These are phyloP conservation scores for Cladochytrium replicatum DNA, from an alignment of 192 early-diverging fungal species.

Conservation along the genomic window DNA sequence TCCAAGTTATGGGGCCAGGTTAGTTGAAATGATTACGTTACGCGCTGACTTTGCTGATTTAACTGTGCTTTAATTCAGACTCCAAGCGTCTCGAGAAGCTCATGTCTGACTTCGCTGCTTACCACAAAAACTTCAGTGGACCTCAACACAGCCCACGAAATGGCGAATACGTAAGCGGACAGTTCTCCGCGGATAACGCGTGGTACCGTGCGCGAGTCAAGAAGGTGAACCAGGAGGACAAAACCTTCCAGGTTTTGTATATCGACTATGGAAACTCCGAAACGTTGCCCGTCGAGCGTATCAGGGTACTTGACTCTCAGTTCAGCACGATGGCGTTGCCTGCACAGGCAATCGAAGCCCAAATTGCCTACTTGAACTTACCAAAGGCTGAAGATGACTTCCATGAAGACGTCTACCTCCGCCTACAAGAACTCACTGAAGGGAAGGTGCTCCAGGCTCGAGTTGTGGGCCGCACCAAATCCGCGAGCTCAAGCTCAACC, in stretches of 20 bases:
- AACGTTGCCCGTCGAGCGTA: conserved; percentile 51
- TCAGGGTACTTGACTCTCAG: conserved; percentile 64
- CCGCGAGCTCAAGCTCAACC: conserved; percentile 6
- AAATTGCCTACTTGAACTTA: conserved; percentile 69
- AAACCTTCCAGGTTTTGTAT: conserved; percentile 68
- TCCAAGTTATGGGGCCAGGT: conserved; percentile 71
- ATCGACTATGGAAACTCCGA: conserved; percentile 96
- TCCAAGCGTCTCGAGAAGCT: conserved; percentile 57
- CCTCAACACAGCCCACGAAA: conserved; percentile 54
- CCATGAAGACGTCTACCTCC: conserved; percentile 59
- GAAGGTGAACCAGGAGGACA: conserved; percentile 44
- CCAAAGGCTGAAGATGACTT: conserved; percentile 61
- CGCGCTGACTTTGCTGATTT: conserved; percentile 48
- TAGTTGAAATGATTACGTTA: conserved; percentile 55
- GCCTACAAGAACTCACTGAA: conserved; percentile 54
- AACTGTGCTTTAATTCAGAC: conserved; percentile 38
- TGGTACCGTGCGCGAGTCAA: conserved; percentile 86
- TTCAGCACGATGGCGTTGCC: conserved; percentile 46
- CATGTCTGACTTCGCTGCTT: conserved; percentile 68
- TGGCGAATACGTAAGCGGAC: conserved; percentile 65
- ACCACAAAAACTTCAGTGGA: conserved; percentile 46
- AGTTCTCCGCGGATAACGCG: conserved; percentile 78
- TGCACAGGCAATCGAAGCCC: conserved; percentile 71
- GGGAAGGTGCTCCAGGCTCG: conserved; percentile 25
- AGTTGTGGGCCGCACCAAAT: conserved; percentile 19